Evolutionary conservation across 352 stramenopile species (phyloP).

Genomic region (Peronospora farinosa): DNA sequence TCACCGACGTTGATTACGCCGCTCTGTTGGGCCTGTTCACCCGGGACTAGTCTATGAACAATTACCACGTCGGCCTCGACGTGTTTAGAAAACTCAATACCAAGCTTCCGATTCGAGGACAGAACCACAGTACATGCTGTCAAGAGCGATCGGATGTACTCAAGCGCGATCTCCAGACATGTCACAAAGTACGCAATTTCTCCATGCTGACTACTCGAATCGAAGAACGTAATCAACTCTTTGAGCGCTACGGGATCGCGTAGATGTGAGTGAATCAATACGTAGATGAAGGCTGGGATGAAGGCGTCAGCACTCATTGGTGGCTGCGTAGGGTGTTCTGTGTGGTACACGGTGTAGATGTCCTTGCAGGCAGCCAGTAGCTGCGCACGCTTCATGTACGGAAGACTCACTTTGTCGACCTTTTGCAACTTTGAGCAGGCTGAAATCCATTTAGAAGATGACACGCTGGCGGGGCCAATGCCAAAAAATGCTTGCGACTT

Average conservation of each 20-base stretch:
- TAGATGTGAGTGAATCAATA: constrained; percentile 69
- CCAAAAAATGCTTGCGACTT: constrained; percentile 83
- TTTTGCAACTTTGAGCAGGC: constrained; percentile 61
- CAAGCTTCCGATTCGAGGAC: constrained; percentile 56
- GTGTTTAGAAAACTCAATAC: constrained; percentile 71
- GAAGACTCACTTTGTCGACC: constrained; percentile 71
- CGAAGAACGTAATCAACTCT: constrained; percentile 77
- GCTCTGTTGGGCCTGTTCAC: constrained; percentile 63
- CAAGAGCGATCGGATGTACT: constrained; percentile 82
- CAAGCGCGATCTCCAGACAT: constrained; percentile 81
- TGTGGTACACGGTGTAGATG: constrained; percentile 75
- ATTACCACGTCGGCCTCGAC: constrained; percentile 43
- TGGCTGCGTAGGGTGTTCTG: constrained; percentile 58
- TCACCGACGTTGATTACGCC: constrained; percentile 51
- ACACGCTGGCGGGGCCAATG: constrained; percentile 63
- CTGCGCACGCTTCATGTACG: constrained; percentile 78
- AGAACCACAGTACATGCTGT: constrained; percentile 78
- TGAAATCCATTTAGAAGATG: constrained; percentile 48
- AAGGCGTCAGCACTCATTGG: constrained; percentile 85
- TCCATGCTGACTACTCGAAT: constrained; percentile 53
- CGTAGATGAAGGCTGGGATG: constrained; percentile 85
- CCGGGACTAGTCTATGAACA: constrained; percentile 45
- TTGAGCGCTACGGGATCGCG: constrained; percentile 67
- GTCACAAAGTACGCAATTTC: constrained; percentile 85
- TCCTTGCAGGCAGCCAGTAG: constrained; percentile 72